phyloP scores from a whole-genome alignment of 225 moss, liverwort and hornwort species.

The Asterella californica region DNA sequence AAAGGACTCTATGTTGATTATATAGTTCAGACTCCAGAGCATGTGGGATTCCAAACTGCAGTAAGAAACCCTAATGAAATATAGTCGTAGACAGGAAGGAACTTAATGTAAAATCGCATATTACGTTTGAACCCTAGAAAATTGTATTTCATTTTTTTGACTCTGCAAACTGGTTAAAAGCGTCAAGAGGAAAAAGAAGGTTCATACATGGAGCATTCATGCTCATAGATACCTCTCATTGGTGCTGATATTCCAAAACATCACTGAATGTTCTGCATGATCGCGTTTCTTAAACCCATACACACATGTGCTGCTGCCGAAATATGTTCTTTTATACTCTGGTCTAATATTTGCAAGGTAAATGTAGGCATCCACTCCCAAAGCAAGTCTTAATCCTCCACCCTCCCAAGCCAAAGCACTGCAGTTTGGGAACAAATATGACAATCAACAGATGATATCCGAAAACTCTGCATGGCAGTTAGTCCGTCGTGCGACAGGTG shows the following conservation, averaged over 20 bases:
- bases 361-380: slow-evolving; percentile 80
- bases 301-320: slow-evolving; percentile 73
- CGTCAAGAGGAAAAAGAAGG: not conserved
- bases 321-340: slow-evolving; percentile 84
- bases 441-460: too few relatives aligned
- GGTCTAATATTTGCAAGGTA: slow-evolving; percentile 83
- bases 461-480: too few relatives aligned
- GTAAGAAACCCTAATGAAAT: too few relatives aligned
- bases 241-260: slow-evolving; percentile 86
- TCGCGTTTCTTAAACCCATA: slow-evolving; percentile 79
- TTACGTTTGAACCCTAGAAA: too few relatives aligned
- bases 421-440: slow-evolving; percentile 1
- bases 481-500: too few relatives aligned
- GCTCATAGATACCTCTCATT: slow-evolving; percentile 60
- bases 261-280: slow-evolving; percentile 66
- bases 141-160: too few relatives aligned
- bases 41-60: too few relatives aligned
- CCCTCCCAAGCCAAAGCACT: slow-evolving; percentile 93
- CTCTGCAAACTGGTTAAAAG: not conserved
- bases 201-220: not conserved
- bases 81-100: too few relatives aligned
- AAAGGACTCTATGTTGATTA: too few relatives aligned
- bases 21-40: too few relatives aligned
- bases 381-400: slow-evolving; percentile 76
- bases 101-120: too few relatives aligned